A percentile compares a stretch with the other conserved stretches of the same genome.
phyloP scores from a whole-genome alignment of 176 grass and related monocot species.

The Triticum turgidum region DNA sequence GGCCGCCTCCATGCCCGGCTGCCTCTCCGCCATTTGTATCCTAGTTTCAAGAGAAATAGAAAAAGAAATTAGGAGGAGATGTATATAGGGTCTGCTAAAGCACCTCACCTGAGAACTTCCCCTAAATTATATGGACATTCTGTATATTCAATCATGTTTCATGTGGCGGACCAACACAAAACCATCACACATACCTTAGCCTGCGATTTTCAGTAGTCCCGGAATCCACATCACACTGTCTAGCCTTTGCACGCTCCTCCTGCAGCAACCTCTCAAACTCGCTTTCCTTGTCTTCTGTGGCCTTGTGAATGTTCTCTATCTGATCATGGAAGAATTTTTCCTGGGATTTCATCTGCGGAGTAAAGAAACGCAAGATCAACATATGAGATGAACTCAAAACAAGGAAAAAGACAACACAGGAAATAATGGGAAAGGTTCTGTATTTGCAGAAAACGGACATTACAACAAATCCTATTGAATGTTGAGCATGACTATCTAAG shows the following conservation, averaged over 20 bases:
- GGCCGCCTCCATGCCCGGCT: too few species aligned
- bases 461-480: not conserved
- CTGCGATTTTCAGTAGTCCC: constrained; percentile 57
- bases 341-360: constrained; percentile 76
- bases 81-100: too few species aligned
- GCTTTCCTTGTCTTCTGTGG: constrained; percentile 67
- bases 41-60: too few species aligned
- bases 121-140: too few species aligned
- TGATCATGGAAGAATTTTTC: constrained; percentile 82
- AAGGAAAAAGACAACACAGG: not conserved
- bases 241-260: constrained; percentile 65
- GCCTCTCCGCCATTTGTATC: too few species aligned
- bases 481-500: not conserved
- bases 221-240: constrained; percentile 52
- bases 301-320: constrained; percentile 71
- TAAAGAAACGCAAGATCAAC: constrained; percentile 24
- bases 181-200: constrained; percentile 41
- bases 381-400: constrained; percentile 9
- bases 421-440: not conserved
- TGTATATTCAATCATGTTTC: too few species aligned
- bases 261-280: constrained; percentile 68
- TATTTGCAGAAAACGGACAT: not conserved
- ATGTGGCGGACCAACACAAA: too few species aligned
- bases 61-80: too few species aligned
- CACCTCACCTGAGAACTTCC: too few species aligned